phyloP scores from a whole-genome alignment of 192 early-diverging fungal species.

The Coemansia sp. region DNA sequence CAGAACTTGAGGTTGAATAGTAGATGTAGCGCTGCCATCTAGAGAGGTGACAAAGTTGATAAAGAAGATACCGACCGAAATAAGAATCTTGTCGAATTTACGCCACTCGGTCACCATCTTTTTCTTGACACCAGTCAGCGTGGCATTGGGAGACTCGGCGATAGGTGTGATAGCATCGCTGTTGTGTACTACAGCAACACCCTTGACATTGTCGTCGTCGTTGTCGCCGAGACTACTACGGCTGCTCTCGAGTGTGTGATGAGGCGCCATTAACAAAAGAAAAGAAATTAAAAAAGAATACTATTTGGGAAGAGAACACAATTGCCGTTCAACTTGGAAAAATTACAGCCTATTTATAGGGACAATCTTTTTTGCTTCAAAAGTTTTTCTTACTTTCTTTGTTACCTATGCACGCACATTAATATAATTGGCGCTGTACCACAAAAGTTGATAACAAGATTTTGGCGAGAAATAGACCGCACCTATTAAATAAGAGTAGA shows the following conservation, averaged over 20 bases:
- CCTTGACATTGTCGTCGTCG: slow-evolving; percentile 6
- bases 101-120: slow-evolving; percentile 50
- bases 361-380: background rate
- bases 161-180: background rate
- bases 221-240: slow-evolving; percentile 8
- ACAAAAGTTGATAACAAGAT: background rate
- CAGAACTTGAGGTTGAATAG: slow-evolving; percentile 39
- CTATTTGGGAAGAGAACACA: background rate
- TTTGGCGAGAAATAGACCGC: background rate
- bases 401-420: too few species aligned
- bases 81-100: slow-evolving; percentile 40
- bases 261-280: background rate
- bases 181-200: background rate
- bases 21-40: slow-evolving; percentile 40
- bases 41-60: slow-evolving; percentile 47
- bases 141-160: slow-evolving; percentile 22
- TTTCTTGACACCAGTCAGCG: slow-evolving; percentile 52
- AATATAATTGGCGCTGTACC: background rate
- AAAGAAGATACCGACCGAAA: slow-evolving; percentile 43
- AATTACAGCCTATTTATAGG: background rate
- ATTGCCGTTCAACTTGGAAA: background rate
- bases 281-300: background rate
- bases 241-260: slow-evolving; percentile 10
- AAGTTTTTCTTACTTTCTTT: too few species aligned
- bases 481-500: background rate